phyloP scores from a whole-genome alignment of 2,329 filamentous ascomycete species.

The Ceratocystiopsis minuta region DNA sequence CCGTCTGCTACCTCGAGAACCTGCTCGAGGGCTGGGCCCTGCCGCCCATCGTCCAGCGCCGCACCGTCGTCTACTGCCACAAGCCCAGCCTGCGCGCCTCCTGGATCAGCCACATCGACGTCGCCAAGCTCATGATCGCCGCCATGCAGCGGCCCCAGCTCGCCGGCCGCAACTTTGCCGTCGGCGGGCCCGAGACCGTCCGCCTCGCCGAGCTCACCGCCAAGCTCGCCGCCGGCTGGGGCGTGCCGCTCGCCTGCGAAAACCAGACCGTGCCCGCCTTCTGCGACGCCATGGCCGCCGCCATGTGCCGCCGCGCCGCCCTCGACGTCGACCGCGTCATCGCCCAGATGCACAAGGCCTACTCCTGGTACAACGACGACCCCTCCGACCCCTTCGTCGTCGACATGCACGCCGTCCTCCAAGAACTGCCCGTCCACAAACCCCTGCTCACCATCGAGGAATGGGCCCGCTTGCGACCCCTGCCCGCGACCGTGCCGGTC shows the following conservation, averaged over 20 bases:
- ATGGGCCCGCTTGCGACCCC: constrained; percentile 13
- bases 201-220: constrained; percentile 15
- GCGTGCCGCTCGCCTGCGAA: constrained; percentile 14
- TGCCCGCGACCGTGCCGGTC: neutral
- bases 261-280: constrained; percentile 18
- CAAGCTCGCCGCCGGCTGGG: constrained; percentile 18
- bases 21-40: constrained; percentile 21
- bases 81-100: constrained; percentile 18
- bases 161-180: constrained; percentile 16
- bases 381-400: constrained; percentile 20
- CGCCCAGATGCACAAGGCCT: constrained; percentile 22
- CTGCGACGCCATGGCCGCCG: constrained; percentile 13
- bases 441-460: constrained; percentile 18
- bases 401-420: constrained; percentile 17
- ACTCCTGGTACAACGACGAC: constrained; percentile 22
- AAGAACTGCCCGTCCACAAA: constrained; percentile 14
- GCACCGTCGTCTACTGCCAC: constrained; percentile 21
- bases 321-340: constrained; percentile 18
- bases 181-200: constrained; percentile 20
- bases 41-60: constrained; percentile 16
- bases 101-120: constrained; percentile 22
- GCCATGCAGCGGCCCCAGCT: constrained; percentile 16
- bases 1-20: constrained; percentile 21
- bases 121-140: constrained; percentile 20
- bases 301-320: constrained; percentile 15